These are phyloP conservation scores for Ganoderma resinaceum DNA, from an alignment of 1,284 basidiomycete genomes.

Conservation along the genomic window DNA sequence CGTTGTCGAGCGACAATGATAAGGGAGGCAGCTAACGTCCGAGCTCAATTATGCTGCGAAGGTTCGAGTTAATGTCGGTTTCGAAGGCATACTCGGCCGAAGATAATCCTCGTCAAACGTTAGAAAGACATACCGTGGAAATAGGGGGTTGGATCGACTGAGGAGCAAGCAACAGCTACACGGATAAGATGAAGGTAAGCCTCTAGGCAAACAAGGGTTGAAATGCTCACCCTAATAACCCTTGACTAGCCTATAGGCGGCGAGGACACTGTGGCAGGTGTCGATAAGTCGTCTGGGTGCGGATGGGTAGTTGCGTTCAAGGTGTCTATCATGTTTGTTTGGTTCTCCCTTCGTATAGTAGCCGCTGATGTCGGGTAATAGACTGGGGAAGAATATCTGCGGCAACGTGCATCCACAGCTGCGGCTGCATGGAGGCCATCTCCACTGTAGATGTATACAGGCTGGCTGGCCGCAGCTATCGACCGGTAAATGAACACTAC, in stretches of 20 bases:
- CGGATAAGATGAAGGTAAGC: neutral
- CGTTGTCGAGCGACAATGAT: neutral
- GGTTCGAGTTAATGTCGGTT: neutral
- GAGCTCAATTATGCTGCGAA: neutral
- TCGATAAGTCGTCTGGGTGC: neutral
- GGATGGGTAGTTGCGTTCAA: neutral
- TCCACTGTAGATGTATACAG: neutral
- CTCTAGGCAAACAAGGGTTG: neutral
- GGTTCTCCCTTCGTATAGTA: neutral
- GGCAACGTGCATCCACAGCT: neutral
- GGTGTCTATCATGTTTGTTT: neutral
- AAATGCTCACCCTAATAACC: neutral
- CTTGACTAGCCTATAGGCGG: neutral
- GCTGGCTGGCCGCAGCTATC: neutral
- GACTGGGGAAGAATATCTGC: neutral
- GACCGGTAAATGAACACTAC: neutral
- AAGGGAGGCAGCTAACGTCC: neutral
- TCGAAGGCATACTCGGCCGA: constrained; percentile 31
- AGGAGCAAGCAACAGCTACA: neutral
- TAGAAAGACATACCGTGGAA: constrained; percentile 31
- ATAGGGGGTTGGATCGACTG: constrained; percentile 15
- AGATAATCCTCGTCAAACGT: constrained; percentile 35
- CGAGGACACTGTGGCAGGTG: neutral
- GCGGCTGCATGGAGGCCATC: neutral
- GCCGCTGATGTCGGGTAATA: neutral